Percentiles rank a stretch among this genome's conserved stretches.
phyloP scores from a whole-genome alignment of 1,284 basidiomycete genomes.

The Irpex sp. region DNA sequence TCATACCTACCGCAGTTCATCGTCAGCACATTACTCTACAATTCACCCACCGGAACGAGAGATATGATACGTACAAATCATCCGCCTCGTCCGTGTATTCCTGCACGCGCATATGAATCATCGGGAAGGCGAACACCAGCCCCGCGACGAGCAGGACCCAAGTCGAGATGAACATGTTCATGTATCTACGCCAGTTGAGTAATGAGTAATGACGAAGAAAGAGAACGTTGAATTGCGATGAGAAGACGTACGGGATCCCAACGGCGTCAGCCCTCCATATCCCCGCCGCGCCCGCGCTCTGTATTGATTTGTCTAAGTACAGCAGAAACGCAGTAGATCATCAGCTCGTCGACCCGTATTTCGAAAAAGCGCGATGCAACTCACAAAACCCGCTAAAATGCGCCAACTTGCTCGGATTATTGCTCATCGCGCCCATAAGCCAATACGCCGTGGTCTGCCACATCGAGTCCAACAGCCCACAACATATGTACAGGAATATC shows the following conservation, averaged over 20 bases:
- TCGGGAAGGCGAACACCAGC: conserved; percentile 40
- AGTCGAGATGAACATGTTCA: conserved; percentile 42
- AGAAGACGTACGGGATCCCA: conserved; percentile 29
- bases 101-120: conserved; percentile 40
- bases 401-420: conserved; percentile 43
- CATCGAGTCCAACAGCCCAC: conserved; percentile 52
- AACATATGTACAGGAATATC: conserved; percentile 56
- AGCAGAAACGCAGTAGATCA: too few relatives aligned
- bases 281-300: conserved; percentile 41
- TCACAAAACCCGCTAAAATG: conserved; percentile 45
- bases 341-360: neutral
- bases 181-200: conserved; percentile 26
- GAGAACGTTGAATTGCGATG: too few relatives aligned
- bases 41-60: neutral
- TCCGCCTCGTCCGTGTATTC: conserved; percentile 28
- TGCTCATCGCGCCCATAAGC: conserved; percentile 49
- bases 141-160: conserved; percentile 40
- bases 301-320: conserved; percentile 44
- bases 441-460: conserved; percentile 61
- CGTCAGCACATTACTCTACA: neutral
- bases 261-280: conserved; percentile 41
- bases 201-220: too few relatives aligned
- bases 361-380: conserved; percentile 7
- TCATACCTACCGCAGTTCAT: neutral
- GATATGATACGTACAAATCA: conserved; percentile 22